Base-by-base conservation (phyloP, 768 basidiomycete species). In the Tephrocybe sp. region DNA sequence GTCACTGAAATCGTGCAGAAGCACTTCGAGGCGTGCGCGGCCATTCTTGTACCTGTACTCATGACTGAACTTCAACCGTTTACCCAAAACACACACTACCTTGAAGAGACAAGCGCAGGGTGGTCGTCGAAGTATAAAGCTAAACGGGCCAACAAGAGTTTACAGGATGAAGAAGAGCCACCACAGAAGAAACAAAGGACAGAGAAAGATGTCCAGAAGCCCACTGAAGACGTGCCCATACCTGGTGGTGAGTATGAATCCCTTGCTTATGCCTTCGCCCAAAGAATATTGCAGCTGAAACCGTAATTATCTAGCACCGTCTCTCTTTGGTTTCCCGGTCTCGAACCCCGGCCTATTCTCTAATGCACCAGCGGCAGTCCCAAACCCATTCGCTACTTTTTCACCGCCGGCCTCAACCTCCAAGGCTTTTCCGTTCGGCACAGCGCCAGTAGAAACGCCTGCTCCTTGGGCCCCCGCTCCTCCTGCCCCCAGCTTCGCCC, bases 21-120 rank as follows among this genome's bases (percentile, higher is more conserved):
- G 12, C 64, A 65, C 22, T 53, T 56, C 5, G 48, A 28, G 3
- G 26, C 16, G 9, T 69, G 66, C 37, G 53, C 51, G 0, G 7
- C 28, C 3, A 52, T 64, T 19, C 44, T 79, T 19, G 49, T 51
- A 21, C 55, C 63, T 19, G 62, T 66, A 5, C 52, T 78, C 5
- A 51, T 52, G 11, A 50, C 68, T 2, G 80, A 80, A 60, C 28
- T 31, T 2, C 44, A 49, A 1, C 76, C 74, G 2, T 77, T 63
- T 59, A 77, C 76, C 6, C 73, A 71, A 55, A 78, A 77, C 48
- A 54, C 49, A 4, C 73, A 73, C 51, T 76, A 76, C 49, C 63
- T 72, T 8, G 39, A 59, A 7, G 53, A 61, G 1, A 56, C 53
- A 5, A 65, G 61, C 15, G 69, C 72, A 25, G 69, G 70, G 52